These are phyloP conservation scores for Curvularia spicifera DNA, from an alignment of 2,329 filamentous ascomycete species.

Conservation along the genomic window DNA sequence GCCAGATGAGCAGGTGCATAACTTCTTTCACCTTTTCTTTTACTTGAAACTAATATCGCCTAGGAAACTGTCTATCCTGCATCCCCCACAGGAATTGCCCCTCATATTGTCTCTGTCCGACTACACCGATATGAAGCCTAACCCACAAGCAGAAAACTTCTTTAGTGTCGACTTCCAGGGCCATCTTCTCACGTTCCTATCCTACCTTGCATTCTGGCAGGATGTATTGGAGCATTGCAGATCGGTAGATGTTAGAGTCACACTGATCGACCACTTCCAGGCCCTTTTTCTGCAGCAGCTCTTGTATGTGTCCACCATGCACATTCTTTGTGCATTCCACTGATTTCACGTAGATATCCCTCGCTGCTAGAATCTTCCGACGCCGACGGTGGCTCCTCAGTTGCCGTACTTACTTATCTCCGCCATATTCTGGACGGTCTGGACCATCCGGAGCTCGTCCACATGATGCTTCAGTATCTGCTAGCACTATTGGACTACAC, in stretches of 20 bases:
- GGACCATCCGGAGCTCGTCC: constrained; percentile 91
- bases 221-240: constrained; percentile 95
- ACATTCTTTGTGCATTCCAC: constrained; percentile 1
- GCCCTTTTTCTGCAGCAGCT: constrained; percentile 95
- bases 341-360: constrained; percentile 71
- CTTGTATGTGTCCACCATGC: constrained; percentile 63
- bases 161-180: constrained; percentile 77
- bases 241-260: constrained; percentile 89
- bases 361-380: constrained; percentile 96
- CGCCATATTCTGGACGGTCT: constrained; percentile 88
- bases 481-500: constrained; percentile 74
- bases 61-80: constrained; percentile 81
- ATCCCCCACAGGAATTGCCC: constrained; percentile 76
- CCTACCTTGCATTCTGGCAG: constrained; percentile 96
- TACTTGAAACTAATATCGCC: constrained; percentile 16
- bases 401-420: constrained; percentile 93
- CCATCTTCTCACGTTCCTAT: constrained; percentile 92
- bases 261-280: constrained; percentile 94
- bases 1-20: constrained; percentile 66
- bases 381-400: constrained; percentile 93
- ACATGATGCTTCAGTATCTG: constrained; percentile 91
- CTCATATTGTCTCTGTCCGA: constrained; percentile 89
- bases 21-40: not conserved
- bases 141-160: constrained; percentile 71
- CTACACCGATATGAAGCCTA: constrained; percentile 74